These are phyloP conservation scores for Urochloa ruziziensis DNA, from an alignment of 176 grass and related monocot genomes.

Conservation along the genomic window DNA sequence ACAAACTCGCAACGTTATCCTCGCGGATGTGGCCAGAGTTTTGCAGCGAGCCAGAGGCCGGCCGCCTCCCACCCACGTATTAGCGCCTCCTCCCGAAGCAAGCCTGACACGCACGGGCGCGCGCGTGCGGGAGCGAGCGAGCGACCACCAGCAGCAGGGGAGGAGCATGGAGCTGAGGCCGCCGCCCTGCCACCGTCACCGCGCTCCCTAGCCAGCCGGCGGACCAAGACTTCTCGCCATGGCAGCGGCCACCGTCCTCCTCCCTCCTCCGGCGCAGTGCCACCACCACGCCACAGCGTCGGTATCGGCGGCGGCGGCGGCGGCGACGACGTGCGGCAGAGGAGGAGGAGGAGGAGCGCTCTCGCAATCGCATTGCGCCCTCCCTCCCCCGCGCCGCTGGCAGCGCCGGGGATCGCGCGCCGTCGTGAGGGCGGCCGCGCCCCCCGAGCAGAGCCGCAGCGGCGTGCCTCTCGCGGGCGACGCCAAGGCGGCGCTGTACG, in stretches of 20 bases:
- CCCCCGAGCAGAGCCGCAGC: constrained; percentile 19
- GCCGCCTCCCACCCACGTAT: constrained; percentile 20
- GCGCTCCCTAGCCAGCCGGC: background rate
- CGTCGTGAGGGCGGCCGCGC: constrained; percentile 15
- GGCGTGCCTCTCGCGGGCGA: constrained; percentile 20
- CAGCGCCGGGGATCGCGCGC: background rate
- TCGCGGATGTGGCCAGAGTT: constrained; percentile 35
- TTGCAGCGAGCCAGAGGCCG: background rate
- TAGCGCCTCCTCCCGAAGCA: background rate
- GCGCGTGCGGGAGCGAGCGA: background rate
- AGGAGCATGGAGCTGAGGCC: constrained; percentile 15
- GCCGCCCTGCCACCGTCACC: background rate
- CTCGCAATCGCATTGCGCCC: background rate
- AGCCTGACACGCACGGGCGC: background rate
- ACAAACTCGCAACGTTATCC: constrained; percentile 39
- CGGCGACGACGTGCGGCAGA: background rate
- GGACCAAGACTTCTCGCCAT: background rate
- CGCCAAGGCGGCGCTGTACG: constrained; percentile 48
- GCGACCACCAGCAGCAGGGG: background rate
- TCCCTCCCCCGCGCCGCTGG: background rate
- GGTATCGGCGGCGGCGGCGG: background rate
- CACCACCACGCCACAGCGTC: background rate
- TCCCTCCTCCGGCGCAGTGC: background rate
- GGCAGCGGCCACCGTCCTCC: constrained; percentile 16
- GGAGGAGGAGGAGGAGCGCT: background rate